Conservation (phyloP, 768 basidiomycete genomes). For the Kwoniella dejecticola region DNA sequence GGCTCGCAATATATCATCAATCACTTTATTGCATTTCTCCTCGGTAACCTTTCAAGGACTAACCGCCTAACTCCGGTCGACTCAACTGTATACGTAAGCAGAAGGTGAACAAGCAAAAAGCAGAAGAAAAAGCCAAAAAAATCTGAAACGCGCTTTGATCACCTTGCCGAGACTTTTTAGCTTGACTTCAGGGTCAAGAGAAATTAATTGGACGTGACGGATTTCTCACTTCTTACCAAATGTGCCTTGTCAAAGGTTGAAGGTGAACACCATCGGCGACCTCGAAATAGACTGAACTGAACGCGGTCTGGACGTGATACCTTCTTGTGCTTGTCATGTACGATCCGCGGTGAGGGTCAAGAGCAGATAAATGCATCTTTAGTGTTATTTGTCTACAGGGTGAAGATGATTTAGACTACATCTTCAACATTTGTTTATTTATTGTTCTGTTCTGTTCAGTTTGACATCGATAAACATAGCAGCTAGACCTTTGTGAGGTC, state of each 20-base stretch:
- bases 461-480: background rate
- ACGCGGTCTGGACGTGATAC: slow-evolving; percentile 6
- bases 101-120: background rate
- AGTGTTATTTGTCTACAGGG: background rate
- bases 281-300: background rate
- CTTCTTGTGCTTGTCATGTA: too few species aligned
- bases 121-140: too few species aligned
- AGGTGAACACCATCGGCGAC: background rate
- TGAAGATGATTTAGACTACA: too few species aligned
- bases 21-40: slow-evolving; percentile 5
- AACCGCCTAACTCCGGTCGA: slow-evolving; percentile 8
- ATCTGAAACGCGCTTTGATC: slow-evolving; percentile 16
- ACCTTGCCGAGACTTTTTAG: background rate
- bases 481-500: slow-evolving; percentile 3
- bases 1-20: background rate
- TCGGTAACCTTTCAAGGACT: background rate
- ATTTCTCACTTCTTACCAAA: background rate
- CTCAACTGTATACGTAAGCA: background rate
- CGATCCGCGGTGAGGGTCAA: background rate
- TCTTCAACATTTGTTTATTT: too few species aligned
- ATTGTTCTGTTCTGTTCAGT: background rate
- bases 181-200: background rate
- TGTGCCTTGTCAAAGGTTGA: background rate
- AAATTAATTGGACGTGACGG: slow-evolving; percentile 5
- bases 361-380: background rate